phyloP scores from a whole-genome alignment of 2,329 filamentous ascomycete species.

The Colletotrichum sp. region DNA sequence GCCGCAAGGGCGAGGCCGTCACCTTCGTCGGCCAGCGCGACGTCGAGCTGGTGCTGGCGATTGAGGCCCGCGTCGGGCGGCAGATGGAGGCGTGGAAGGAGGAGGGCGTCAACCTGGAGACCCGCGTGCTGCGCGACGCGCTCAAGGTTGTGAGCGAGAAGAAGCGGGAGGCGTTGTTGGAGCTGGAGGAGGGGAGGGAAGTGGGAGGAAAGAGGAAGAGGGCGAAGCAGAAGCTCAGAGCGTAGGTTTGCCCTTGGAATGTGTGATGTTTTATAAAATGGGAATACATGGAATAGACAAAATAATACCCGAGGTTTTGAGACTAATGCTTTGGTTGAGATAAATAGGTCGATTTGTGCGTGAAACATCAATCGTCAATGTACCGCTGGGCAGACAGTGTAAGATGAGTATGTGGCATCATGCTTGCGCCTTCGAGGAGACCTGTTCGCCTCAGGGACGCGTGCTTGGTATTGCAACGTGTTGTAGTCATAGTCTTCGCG shows the following conservation, averaged over 20 bases:
- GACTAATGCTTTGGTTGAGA: too few species aligned
- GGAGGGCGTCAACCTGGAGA: constrained; percentile 93
- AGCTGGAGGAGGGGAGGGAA: constrained; percentile 91
- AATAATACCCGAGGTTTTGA: constrained; percentile 3
- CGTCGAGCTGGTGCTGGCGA: constrained; percentile 87
- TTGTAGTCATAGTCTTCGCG: neutral
- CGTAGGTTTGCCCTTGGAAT: neutral
- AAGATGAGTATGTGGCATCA: neutral
- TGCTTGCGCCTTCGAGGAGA: neutral
- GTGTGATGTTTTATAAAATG: neutral
- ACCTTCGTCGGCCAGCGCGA: constrained; percentile 94
- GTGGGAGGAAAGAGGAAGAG: constrained; percentile 83
- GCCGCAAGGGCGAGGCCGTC: constrained; percentile 79
- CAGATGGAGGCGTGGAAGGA: constrained; percentile 86
- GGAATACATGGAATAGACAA: neutral
- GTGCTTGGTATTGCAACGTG: neutral
- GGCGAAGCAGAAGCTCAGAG: constrained; percentile 58
- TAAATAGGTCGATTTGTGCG: too few species aligned
- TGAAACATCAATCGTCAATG: neutral
- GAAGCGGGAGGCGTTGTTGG: constrained; percentile 88
- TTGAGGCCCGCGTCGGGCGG: constrained; percentile 81
- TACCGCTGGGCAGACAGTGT: too few species aligned
- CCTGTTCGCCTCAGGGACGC: neutral
- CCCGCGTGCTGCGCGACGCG: constrained; percentile 81
- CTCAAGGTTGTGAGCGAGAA: constrained; percentile 93